These are phyloP conservation scores for Fistulinella cinereoalba DNA, from an alignment of 1,284 basidiomycete species.

Conservation along the genomic window DNA sequence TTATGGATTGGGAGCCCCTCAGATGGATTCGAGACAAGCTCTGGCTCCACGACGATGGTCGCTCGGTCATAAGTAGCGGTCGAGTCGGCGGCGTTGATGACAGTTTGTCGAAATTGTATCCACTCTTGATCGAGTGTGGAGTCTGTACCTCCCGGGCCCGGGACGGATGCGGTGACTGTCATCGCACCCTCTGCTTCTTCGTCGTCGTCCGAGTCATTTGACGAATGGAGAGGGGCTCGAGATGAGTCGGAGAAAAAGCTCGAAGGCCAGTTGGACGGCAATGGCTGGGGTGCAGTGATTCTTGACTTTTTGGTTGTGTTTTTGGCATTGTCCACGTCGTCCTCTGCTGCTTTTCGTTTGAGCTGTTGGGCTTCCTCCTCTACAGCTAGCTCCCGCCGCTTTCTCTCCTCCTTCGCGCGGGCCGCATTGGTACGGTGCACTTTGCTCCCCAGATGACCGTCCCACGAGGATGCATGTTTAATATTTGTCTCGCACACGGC, in stretches of 20 bases:
- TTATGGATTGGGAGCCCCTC: slow-evolving; percentile 52
- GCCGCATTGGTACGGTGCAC: slow-evolving; percentile 62
- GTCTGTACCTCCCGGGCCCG: slow-evolving; percentile 12
- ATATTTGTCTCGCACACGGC: slow-evolving; percentile 58
- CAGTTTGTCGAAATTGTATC: slow-evolving; percentile 62
- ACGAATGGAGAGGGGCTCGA: slow-evolving; percentile 41
- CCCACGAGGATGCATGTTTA: slow-evolving; percentile 79
- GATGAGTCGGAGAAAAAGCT: slow-evolving; percentile 81
- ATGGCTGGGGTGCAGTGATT: slow-evolving; percentile 21
- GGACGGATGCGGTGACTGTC: slow-evolving; percentile 4
- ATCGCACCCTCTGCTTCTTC: slow-evolving; percentile 30
- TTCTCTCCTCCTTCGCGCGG: slow-evolving; percentile 49
- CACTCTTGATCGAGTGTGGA: slow-evolving; percentile 59
- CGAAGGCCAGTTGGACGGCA: slow-evolving; percentile 45
- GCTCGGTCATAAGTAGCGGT: slow-evolving; percentile 61
- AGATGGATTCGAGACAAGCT: slow-evolving; percentile 45
- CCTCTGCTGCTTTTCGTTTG: slow-evolving; percentile 43
- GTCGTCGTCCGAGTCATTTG: slow-evolving; percentile 47
- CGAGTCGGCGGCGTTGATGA: slow-evolving; percentile 43
- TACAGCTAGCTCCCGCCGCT: slow-evolving; percentile 37
- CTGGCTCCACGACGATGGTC: slow-evolving; percentile 67
- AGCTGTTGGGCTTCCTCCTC: slow-evolving; percentile 30
- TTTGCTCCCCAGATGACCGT: slow-evolving; percentile 81
- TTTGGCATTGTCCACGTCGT: slow-evolving; percentile 5
- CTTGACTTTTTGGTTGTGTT: slow-evolving; percentile 35